phyloP scores from a whole-genome alignment of 139 green algal species.

The Chlorella sorokiniana region DNA sequence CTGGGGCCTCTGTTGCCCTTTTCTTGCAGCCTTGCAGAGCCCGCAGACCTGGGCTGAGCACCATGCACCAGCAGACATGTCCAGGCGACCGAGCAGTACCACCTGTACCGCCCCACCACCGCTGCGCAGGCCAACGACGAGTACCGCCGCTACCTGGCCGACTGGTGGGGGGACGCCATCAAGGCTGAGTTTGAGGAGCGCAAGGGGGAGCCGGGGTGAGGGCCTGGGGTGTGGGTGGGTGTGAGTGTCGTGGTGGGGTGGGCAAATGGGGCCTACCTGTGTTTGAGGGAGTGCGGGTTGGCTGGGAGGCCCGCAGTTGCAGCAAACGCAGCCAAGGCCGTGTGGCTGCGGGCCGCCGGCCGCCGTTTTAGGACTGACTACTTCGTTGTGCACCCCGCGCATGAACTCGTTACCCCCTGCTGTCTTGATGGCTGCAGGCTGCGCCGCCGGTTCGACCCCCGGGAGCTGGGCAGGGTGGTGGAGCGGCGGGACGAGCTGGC shows the following conservation, averaged over 20 bases:
- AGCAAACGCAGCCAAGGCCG: too few relatives aligned
- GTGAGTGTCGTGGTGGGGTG: not conserved
- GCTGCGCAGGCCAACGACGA: constrained; percentile 50
- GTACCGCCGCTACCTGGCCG: constrained; percentile 70
- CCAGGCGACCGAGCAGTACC: not conserved
- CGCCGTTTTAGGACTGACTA: not conserved
- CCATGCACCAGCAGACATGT: too few relatives aligned
- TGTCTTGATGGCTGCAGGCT: constrained; percentile 18
- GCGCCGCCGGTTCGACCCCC: constrained; percentile 49
- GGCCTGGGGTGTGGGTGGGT: not conserved
- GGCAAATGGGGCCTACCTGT: not conserved
- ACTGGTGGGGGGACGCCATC: constrained; percentile 68
- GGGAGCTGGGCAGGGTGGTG: constrained; percentile 34
- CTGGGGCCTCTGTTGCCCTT: too few relatives aligned
- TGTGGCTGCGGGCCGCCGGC: too few relatives aligned
- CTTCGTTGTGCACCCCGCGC: too few relatives aligned
- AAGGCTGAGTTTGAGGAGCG: constrained; percentile 63
- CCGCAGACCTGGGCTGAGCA: not conserved
- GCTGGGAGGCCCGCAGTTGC: too few relatives aligned
- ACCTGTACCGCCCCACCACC: not conserved
- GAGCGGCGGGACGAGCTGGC: constrained; percentile 37
- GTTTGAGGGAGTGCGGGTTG: too few relatives aligned
- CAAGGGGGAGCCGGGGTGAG: constrained; percentile 50
- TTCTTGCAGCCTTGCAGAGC: not conserved
- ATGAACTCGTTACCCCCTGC: too few relatives aligned